These are phyloP conservation scores for Thielaviopsis punctulata DNA, from an alignment of 2,329 filamentous ascomycete species.

Conservation along the genomic window DNA sequence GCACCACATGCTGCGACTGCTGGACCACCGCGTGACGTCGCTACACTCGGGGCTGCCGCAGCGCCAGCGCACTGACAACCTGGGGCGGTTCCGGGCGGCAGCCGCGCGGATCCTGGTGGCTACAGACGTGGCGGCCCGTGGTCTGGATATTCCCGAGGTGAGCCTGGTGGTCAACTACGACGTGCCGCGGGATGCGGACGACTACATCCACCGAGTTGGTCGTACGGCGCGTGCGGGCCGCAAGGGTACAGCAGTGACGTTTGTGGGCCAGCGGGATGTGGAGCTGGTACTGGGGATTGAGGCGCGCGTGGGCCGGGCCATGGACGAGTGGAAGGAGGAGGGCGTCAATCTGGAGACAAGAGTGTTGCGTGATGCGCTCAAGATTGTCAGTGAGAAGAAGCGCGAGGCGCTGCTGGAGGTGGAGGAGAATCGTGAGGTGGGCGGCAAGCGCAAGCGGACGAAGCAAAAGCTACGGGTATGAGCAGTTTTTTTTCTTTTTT, in stretches of 20 bases:
- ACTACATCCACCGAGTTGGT: conserved; percentile 93
- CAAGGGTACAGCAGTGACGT: conserved; percentile 63
- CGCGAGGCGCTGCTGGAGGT: conserved; percentile 79
- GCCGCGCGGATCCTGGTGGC: conserved; percentile 83
- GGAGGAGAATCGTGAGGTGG: conserved; percentile 79
- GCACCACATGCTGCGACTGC: conserved; percentile 69
- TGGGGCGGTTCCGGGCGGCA: conserved; percentile 77
- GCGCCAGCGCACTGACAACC: conserved; percentile 67
- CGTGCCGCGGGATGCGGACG: conserved; percentile 84
- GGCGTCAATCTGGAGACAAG: conserved; percentile 87
- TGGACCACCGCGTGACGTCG: conserved; percentile 79
- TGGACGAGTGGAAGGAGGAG: conserved; percentile 76
- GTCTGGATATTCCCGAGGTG: conserved; percentile 89
- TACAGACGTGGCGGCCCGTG: conserved; percentile 85
- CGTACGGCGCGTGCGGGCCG: conserved; percentile 86
- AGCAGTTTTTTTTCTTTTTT: not conserved
- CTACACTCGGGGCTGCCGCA: conserved; percentile 80
- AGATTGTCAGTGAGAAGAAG: conserved; percentile 89
- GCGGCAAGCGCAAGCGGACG: conserved; percentile 57
- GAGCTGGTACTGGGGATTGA: conserved; percentile 84
- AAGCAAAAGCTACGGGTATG: conserved; percentile 31
- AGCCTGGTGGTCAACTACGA: conserved; percentile 89
- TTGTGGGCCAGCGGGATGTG: conserved; percentile 88
- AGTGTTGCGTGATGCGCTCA: conserved; percentile 69
- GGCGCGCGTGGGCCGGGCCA: conserved; percentile 56